Percentiles rank a stretch among this genome's conserved stretches.
Evolutionary conservation across 2,329 filamentous ascomycete genomes (phyloP).

Genomic region (Verticillium isaacii): DNA sequence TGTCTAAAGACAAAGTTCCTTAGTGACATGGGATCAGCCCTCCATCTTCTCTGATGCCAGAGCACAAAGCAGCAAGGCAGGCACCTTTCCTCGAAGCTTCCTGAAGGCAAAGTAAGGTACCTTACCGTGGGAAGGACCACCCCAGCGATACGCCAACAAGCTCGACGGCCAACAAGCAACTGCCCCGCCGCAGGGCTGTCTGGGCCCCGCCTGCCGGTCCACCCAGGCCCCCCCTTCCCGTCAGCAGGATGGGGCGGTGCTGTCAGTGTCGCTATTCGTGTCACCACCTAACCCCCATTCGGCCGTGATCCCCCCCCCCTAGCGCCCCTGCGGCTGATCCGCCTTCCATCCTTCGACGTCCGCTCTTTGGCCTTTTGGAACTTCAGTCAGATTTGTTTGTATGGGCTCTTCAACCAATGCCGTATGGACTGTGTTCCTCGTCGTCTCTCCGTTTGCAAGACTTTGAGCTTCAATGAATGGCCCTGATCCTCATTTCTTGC

Average conservation of each 20-base stretch:
- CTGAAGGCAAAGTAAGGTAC: neutral
- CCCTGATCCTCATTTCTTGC: too few species aligned
- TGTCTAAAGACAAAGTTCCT: too few species aligned
- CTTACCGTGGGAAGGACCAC: neutral
- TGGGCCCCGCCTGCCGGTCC: neutral
- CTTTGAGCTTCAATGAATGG: too few species aligned
- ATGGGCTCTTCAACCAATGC: too few species aligned
- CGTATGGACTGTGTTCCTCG: too few species aligned
- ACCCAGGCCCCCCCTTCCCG: neutral
- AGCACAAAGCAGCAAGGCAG: neutral
- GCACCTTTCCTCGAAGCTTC: neutral
- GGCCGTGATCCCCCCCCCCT: neutral
- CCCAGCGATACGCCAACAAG: neutral
- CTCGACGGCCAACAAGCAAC: too few species aligned
- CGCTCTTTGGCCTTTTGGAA: neutral
- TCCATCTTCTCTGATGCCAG: too few species aligned
- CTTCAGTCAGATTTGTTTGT: too few species aligned
- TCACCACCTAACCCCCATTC: neutral
- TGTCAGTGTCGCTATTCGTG: neutral
- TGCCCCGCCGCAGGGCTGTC: too few species aligned
- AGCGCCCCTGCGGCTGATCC: neutral
- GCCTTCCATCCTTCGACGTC: neutral
- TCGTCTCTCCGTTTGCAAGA: too few species aligned
- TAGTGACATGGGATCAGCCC: too few species aligned
- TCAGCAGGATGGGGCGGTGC: neutral